These are phyloP conservation scores for Sarocladiaceae sp. DNA, from an alignment of 2,329 filamentous ascomycete genomes.

Conservation along the genomic window DNA sequence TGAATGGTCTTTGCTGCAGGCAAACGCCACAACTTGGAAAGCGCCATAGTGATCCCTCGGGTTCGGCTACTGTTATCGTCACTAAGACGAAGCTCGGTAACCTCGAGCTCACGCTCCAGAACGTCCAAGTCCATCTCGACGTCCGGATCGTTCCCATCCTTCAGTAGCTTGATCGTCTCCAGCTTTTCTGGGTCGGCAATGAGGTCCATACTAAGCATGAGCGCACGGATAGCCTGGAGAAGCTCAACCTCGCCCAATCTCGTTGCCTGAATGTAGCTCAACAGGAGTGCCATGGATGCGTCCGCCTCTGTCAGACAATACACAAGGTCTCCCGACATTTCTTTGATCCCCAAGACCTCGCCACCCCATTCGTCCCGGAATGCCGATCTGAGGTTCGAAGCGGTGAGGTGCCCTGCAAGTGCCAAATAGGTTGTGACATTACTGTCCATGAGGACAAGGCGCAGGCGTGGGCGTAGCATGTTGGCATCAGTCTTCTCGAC, in stretches of 20 bases:
- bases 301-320: conserved; percentile 61
- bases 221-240: conserved; percentile 57
- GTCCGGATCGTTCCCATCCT: conserved; percentile 24
- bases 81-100: conserved; percentile 64
- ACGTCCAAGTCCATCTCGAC: conserved; percentile 54
- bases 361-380: conserved; percentile 45
- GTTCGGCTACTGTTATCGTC: conserved; percentile 60
- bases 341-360: conserved; percentile 38
- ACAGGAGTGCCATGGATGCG: conserved; percentile 61
- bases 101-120: conserved; percentile 61
- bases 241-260: conserved; percentile 64
- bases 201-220: conserved; percentile 67
- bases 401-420: conserved; percentile 55
- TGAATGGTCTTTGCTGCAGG: conserved; percentile 56
- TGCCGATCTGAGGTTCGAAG: conserved; percentile 54
- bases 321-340: conserved; percentile 58
- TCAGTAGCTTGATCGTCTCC: conserved; percentile 26
- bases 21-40: conserved; percentile 66
- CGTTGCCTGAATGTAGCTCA: conserved; percentile 61
- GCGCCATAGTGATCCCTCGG: conserved; percentile 61
- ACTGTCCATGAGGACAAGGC: conserved; percentile 42
- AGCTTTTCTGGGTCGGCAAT: conserved; percentile 36
- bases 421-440: conserved; percentile 56
- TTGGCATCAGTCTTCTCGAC: conserved; percentile 42
- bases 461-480: conserved; percentile 24